These are phyloP conservation scores for Thelonectria rubi DNA, from an alignment of 2,329 filamentous ascomycete genomes.

Conservation along the genomic window DNA sequence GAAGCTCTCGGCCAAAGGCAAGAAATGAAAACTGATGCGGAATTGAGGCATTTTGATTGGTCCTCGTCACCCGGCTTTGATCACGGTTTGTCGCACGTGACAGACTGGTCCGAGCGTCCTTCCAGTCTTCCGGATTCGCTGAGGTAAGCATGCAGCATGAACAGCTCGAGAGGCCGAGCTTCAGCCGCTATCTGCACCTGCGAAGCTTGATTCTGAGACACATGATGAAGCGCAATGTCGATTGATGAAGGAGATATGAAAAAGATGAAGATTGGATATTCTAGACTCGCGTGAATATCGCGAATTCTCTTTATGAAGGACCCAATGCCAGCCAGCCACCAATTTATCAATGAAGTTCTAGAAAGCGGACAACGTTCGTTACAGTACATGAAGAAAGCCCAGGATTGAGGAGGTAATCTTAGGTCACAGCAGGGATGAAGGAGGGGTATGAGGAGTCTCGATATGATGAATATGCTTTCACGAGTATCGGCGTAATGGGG, in stretches of 20 bases:
- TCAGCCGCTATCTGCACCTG: constrained; percentile 26
- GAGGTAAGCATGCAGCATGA: constrained; percentile 12
- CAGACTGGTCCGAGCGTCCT: constrained; percentile 21
- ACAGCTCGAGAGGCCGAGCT: constrained; percentile 7
- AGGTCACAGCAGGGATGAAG: constrained; percentile 4
- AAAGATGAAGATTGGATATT: constrained; percentile 11
- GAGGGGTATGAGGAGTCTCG: constrained; percentile 10
- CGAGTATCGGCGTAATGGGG: constrained; percentile 36
- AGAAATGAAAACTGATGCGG: constrained; percentile 56
- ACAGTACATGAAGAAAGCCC: constrained; percentile 22
- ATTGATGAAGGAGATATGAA: not conserved
- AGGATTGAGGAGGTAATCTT: constrained; percentile 1
- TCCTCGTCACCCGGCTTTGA: constrained; percentile 25
- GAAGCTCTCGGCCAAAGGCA: constrained; percentile 54
- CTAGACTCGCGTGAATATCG: constrained; percentile 17
- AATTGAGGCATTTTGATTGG: constrained; percentile 63
- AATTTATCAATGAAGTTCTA: constrained; percentile 26
- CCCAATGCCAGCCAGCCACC: constrained; percentile 22
- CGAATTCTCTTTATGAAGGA: constrained; percentile 20
- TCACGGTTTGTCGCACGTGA: constrained; percentile 41
- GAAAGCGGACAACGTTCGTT: constrained; percentile 21
- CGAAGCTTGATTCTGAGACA: constrained; percentile 1
- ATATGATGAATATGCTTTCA: constrained; percentile 15
- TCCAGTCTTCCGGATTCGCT: constrained; percentile 16
- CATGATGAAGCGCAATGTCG: not conserved